Evolutionary conservation across 75 land plant genomes (phyloP).

Genomic region (Pinus taeda): DNA sequence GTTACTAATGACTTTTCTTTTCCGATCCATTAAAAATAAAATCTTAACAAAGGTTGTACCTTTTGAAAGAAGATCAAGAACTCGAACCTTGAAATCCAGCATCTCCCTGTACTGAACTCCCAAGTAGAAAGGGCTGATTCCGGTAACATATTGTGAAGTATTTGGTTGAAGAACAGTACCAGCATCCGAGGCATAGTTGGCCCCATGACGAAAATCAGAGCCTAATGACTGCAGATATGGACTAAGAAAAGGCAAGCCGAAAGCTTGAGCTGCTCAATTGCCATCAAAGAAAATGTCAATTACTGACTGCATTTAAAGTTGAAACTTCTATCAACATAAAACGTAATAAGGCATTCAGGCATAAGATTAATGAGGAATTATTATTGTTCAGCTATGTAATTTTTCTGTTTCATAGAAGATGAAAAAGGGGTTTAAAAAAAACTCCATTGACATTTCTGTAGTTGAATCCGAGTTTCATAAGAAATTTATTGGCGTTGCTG

Average conservation of each 20-base stretch:
- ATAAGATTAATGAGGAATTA: background rate
- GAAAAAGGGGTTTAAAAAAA: no score
- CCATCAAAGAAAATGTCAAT: background rate
- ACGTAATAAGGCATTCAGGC: background rate
- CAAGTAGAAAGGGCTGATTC: slow-evolving; percentile 75
- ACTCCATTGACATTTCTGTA: background rate
- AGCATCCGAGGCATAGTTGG: slow-evolving; percentile 79
- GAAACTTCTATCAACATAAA: background rate
- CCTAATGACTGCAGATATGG: slow-evolving; percentile 81
- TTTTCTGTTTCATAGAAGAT: background rate
- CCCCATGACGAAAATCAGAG: slow-evolving; percentile 75
- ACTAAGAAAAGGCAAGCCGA: slow-evolving; percentile 73
- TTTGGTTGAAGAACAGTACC: slow-evolving; percentile 72
- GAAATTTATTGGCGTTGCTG: no score
- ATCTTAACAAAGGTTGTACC: slow-evolving; percentile 13
- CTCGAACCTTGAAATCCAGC: slow-evolving; percentile 54
- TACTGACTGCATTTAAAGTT: background rate
- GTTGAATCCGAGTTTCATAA: no score
- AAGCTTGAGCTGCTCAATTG: slow-evolving; percentile 54
- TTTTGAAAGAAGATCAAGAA: slow-evolving; percentile 28
- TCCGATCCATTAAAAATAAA: no score
- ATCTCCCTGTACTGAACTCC: slow-evolving; percentile 75
- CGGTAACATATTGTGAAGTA: slow-evolving; percentile 57
- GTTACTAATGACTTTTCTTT: no score
- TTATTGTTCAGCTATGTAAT: background rate